Conservation (phyloP, 225 moss, liverwort and hornwort species). For the Lunularia cruciata region DNA sequence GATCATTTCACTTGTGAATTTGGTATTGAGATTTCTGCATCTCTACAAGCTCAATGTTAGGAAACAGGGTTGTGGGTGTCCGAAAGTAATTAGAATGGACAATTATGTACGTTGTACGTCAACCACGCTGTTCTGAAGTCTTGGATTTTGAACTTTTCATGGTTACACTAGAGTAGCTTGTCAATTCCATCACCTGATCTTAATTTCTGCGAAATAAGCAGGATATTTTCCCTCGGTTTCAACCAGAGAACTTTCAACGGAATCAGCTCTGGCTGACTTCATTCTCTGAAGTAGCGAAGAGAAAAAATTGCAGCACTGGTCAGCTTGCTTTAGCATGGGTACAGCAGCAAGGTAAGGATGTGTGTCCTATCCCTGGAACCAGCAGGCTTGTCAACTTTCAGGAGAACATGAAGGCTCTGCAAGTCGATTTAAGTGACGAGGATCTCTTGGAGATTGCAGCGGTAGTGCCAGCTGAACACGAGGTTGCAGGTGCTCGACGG, state of each 20-base stretch:
- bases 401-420: constrained; percentile 27
- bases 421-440: constrained; percentile 5
- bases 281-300: constrained; percentile 1
- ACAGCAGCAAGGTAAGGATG: constrained; percentile 35
- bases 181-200: too few relatives aligned
- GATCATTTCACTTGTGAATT: too few relatives aligned
- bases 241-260: constrained; percentile 2
- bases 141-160: too few relatives aligned
- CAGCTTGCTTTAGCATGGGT: constrained; percentile 21
- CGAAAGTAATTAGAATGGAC: too few relatives aligned
- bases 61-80: too few relatives aligned
- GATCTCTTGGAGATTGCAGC: constrained; percentile 39
- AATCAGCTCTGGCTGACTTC: constrained; percentile 19
- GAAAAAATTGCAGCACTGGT: constrained; percentile 24
- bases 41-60: too few relatives aligned
- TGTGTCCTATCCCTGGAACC: constrained; percentile 33
- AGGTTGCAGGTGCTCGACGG: too few relatives aligned
- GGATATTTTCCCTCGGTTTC: constrained; percentile 7
- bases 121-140: too few relatives aligned
- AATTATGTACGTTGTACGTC: too few relatives aligned
- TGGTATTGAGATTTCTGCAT: too few relatives aligned
- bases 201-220: background rate
- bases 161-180: too few relatives aligned
- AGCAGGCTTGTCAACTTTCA: constrained; percentile 29
- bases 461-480: constrained; percentile 33